Conservation (phyloP, 2,329 filamentous ascomycete genomes). For the Monilinia laxa region DNA sequence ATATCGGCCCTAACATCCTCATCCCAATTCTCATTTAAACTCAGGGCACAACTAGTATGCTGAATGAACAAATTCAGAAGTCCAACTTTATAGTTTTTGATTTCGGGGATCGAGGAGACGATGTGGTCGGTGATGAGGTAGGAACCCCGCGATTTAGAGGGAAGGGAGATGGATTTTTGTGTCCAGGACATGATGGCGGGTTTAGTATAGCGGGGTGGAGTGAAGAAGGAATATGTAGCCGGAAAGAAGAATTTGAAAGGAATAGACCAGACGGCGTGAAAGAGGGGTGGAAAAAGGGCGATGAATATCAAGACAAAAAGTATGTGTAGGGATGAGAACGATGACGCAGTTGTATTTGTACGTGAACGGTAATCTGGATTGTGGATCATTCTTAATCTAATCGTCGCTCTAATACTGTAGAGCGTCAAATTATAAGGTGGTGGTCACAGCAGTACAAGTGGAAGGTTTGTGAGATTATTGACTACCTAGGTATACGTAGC, state of each 20-base stretch:
- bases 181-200: slow-evolving; percentile 63
- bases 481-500: no score
- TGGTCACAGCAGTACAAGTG: no score
- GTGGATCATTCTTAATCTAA: no score
- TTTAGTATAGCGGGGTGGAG: slow-evolving; percentile 25
- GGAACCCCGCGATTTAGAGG: slow-evolving; percentile 72
- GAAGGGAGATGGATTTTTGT: slow-evolving; percentile 82
- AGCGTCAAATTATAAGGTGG: no score
- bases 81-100: slow-evolving; percentile 79
- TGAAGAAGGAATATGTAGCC: slow-evolving; percentile 46
- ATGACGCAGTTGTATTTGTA: not conserved
- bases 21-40: slow-evolving; percentile 90
- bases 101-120: slow-evolving; percentile 69
- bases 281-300: slow-evolving; percentile 53
- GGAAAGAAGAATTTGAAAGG: slow-evolving; percentile 46
- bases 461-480: no score
- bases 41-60: slow-evolving; percentile 89
- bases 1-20: slow-evolving; percentile 81
- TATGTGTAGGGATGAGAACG: slow-evolving; percentile 41
- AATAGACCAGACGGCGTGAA: slow-evolving; percentile 53
- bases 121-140: slow-evolving; percentile 87
- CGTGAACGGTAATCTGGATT: no score
- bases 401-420: no score
- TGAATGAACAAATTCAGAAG: slow-evolving; percentile 89
- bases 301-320: slow-evolving; percentile 50